These are phyloP conservation scores for Arthrobotrys conoides DNA, from an alignment of 2,329 filamentous ascomycete genomes.

Conservation along the genomic window DNA sequence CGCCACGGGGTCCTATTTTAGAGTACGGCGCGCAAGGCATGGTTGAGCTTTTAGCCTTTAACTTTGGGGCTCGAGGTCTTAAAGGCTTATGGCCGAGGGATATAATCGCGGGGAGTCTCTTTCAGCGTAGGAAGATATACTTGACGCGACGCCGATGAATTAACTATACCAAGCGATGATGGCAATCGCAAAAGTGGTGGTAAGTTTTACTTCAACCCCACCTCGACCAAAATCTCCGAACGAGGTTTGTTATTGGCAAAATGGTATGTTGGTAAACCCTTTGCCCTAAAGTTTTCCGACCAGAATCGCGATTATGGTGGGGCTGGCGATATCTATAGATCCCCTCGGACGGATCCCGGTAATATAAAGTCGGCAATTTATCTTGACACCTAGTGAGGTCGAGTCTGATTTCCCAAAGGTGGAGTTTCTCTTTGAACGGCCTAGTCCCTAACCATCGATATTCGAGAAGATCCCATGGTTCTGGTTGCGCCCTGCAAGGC, in stretches of 20 bases:
- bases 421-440: constrained; percentile 14
- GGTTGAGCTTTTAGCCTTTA: neutral
- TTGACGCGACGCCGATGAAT: neutral
- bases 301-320: neutral
- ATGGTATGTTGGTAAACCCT: constrained; percentile 15
- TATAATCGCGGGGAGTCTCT: neutral
- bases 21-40: constrained; percentile 6
- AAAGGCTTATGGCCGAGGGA: neutral
- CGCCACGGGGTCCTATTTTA: neutral
- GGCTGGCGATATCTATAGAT: constrained; percentile 9
- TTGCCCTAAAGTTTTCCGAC: constrained; percentile 9
- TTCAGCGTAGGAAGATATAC: neutral
- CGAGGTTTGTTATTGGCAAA: constrained; percentile 6
- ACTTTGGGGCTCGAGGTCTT: neutral
- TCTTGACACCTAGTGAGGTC: constrained; percentile 19
- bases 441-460: constrained; percentile 12
- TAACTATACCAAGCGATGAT: neutral
- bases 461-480: constrained; percentile 26
- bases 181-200: no score
- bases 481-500: constrained; percentile 25
- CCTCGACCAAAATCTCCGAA: constrained; percentile 6
- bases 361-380: constrained; percentile 2
- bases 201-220: constrained; percentile 2
- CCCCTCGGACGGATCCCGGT: neutral
- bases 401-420: constrained; percentile 24